These are phyloP conservation scores for Gynochthodes officinalis DNA, from an alignment of 257 asterid genomes.

Conservation along the genomic window DNA sequence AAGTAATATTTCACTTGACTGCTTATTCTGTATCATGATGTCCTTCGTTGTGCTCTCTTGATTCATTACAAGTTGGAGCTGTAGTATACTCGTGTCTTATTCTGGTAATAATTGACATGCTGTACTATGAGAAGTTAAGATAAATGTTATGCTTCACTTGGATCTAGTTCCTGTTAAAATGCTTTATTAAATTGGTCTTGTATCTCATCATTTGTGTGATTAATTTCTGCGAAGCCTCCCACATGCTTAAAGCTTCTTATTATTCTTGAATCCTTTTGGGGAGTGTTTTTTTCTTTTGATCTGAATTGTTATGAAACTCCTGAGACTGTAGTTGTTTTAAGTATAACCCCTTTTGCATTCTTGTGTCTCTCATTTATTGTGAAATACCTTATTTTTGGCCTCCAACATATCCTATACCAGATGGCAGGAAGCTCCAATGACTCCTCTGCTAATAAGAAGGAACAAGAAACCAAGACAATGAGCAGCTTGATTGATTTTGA, in stretches of 20 bases:
- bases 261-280: background rate
- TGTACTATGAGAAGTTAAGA: no score
- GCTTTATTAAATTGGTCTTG: no score
- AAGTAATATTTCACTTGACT: background rate
- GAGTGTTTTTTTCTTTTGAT: background rate
- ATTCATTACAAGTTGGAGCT: no score
- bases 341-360: background rate
- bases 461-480: slow-evolving; percentile 27
- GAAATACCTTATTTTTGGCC: slow-evolving; percentile 7
- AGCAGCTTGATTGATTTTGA: slow-evolving; percentile 72
- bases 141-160: background rate
- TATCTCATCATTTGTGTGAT: no score
- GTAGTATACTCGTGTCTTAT: no score
- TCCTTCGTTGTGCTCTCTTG: no score
- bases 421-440: slow-evolving; percentile 33
- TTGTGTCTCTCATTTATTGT: background rate
- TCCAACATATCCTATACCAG: slow-evolving; percentile 26
- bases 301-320: background rate
- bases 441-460: slow-evolving; percentile 18
- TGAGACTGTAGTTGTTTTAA: background rate
- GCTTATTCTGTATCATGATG: background rate
- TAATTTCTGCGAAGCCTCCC: no score
- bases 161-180: no score
- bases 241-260: no score
- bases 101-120: no score